phyloP scores from a whole-genome alignment of 2,329 filamentous ascomycete genomes.

The Plectosphaerella sp. region DNA sequence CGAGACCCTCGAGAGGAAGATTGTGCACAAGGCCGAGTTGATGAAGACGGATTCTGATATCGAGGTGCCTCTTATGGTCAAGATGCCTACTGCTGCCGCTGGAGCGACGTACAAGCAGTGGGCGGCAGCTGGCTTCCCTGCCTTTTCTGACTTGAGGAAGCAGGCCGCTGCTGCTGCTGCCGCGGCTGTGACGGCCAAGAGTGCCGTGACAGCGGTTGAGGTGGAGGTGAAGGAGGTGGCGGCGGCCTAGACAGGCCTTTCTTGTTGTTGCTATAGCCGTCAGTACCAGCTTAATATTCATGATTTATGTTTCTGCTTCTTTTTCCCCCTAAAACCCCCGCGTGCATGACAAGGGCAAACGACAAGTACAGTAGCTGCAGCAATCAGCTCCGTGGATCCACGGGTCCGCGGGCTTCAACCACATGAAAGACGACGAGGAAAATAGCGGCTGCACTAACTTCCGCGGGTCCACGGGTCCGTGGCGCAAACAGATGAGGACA shows the following conservation, averaged over 20 bases:
- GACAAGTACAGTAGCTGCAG: no score
- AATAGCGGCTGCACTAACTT: no score
- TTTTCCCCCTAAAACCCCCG: no score
- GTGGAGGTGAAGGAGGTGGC: constrained; percentile 8
- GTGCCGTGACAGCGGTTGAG: background rate
- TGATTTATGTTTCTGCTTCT: no score
- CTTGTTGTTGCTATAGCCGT: constrained; percentile 1
- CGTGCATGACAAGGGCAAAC: no score
- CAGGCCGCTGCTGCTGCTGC: background rate
- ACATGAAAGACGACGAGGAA: no score
- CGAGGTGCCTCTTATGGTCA: constrained; percentile 35
- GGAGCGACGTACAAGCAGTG: constrained; percentile 29
- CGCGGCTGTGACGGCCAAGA: constrained; percentile 1
- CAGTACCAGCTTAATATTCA: background rate
- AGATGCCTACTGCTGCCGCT: constrained; percentile 28
- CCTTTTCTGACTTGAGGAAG: constrained; percentile 8
- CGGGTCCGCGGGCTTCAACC: no score
- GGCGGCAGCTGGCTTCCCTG: constrained; percentile 14
- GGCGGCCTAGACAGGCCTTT: background rate
- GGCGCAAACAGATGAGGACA: no score
- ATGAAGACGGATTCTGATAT: constrained; percentile 29
- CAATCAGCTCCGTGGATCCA: no score
- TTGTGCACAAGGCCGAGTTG: constrained; percentile 30
- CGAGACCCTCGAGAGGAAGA: constrained; percentile 28
- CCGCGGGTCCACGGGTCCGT: no score